phyloP scores from a whole-genome alignment of 106 monocot genomes.

The Apostasia shenzhenica region DNA sequence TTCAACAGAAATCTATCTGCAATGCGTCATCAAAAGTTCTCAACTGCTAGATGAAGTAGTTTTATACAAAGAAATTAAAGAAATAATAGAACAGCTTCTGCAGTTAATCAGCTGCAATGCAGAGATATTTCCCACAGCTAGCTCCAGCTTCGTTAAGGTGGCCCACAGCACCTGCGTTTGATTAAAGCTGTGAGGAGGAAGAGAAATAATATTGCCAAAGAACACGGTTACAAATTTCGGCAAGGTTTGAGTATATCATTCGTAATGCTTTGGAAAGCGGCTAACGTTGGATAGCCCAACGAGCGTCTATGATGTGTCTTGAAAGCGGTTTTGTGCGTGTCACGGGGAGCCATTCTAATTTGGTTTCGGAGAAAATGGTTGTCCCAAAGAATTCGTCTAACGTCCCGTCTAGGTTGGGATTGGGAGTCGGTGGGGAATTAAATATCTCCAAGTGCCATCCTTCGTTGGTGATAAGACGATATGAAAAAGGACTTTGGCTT shows the following conservation, averaged over 20 bases:
- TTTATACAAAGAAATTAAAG: too few relatives aligned
- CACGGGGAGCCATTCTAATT: background rate
- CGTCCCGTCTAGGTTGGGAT: background rate
- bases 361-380: background rate
- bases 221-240: background rate
- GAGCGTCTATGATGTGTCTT: background rate
- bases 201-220: background rate
- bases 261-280: background rate
- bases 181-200: too few relatives aligned
- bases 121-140: background rate
- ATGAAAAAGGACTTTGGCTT: background rate
- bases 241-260: background rate
- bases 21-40: too few relatives aligned
- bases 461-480: background rate
- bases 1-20: too few relatives aligned
- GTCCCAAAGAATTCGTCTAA: background rate
- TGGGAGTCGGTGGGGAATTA: background rate
- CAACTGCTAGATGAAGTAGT: too few relatives aligned
- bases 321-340: background rate
- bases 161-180: conserved; percentile 6
- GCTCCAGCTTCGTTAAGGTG: conserved; percentile 4
- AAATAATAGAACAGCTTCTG: too few relatives aligned
- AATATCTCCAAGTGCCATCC: background rate
- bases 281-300: too few relatives aligned
- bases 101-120: background rate